These are phyloP conservation scores for Rutstroemia sp. DNA, from an alignment of 2,329 filamentous ascomycete species.

Conservation along the genomic window DNA sequence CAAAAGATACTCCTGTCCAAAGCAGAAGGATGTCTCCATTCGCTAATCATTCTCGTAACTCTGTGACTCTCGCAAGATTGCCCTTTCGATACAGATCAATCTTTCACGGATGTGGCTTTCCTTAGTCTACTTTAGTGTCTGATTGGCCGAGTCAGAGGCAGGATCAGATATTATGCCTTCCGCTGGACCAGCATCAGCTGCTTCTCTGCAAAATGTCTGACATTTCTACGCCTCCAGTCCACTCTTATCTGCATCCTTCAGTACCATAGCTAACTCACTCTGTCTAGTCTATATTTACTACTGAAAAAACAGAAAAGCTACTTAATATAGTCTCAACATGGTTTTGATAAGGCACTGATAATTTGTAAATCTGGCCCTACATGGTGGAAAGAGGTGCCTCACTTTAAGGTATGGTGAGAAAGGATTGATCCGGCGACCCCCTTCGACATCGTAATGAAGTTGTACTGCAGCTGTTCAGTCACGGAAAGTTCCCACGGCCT, in stretches of 20 bases:
- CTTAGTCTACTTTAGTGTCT: background rate
- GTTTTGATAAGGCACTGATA: background rate
- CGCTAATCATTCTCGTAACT: background rate
- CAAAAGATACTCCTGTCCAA: background rate
- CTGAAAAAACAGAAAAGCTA: background rate
- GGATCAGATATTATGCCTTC: background rate
- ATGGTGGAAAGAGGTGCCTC: background rate
- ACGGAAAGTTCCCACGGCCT: constrained; percentile 4
- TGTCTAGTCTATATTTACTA: background rate
- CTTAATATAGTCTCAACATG: too few relatives aligned
- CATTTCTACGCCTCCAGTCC: constrained; percentile 1
- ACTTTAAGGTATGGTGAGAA: background rate
- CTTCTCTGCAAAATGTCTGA: constrained; percentile 6
- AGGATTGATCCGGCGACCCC: background rate
- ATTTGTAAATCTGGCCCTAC: background rate
- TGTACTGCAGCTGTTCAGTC: background rate
- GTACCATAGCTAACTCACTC: background rate
- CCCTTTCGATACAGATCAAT: too few relatives aligned
- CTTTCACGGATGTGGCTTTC: background rate
- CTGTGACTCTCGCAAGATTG: too few relatives aligned
- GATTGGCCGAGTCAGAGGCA: constrained; percentile 5
- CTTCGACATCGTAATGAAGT: background rate
- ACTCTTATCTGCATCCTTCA: background rate
- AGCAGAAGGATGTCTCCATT: background rate
- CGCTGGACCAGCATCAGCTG: constrained; percentile 1